Evolutionary conservation across 2,329 filamentous ascomycete species (phyloP).

Genomic region (Aureobasidium sp.): DNA sequence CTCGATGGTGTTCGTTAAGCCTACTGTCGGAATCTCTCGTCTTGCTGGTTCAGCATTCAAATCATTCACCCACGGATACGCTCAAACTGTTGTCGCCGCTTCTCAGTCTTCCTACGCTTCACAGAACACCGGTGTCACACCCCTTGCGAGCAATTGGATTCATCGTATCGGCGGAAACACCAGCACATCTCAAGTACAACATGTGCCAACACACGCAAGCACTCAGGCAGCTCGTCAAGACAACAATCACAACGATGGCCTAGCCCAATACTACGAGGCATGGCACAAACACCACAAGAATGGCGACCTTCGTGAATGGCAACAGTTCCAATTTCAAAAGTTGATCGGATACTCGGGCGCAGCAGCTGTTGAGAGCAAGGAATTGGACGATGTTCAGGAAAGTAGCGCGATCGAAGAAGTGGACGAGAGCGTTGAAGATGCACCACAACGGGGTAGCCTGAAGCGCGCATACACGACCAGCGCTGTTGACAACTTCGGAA

Average conservation of each 20-base stretch:
- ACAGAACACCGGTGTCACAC: conserved; percentile 49
- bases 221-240: conserved; percentile 30
- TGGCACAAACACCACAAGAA: conserved; percentile 71
- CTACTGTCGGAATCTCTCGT: conserved; percentile 81
- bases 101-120: conserved; percentile 77
- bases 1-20: conserved; percentile 80
- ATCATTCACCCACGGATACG: conserved; percentile 95
- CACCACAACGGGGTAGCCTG: conserved; percentile 27
- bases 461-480: conserved; percentile 48
- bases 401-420: conserved; percentile 33
- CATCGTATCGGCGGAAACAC: conserved; percentile 38
- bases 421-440: conserved; percentile 25
- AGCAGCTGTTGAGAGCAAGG: conserved; percentile 22
- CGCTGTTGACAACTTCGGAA: conserved; percentile 54
- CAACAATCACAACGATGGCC: conserved; percentile 41
- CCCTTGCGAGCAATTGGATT: conserved; percentile 44
- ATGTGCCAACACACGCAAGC: conserved; percentile 27
- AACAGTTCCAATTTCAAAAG: conserved; percentile 82
- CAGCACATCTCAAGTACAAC: conserved; percentile 24
- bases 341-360: conserved; percentile 67
- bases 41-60: conserved; percentile 61
- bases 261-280: conserved; percentile 89
- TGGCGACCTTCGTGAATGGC: conserved; percentile 71
- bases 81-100: conserved; percentile 92
- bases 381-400: conserved; percentile 28